phyloP scores from a whole-genome alignment of 139 green algal genomes.

The Picochlorum sp. region DNA sequence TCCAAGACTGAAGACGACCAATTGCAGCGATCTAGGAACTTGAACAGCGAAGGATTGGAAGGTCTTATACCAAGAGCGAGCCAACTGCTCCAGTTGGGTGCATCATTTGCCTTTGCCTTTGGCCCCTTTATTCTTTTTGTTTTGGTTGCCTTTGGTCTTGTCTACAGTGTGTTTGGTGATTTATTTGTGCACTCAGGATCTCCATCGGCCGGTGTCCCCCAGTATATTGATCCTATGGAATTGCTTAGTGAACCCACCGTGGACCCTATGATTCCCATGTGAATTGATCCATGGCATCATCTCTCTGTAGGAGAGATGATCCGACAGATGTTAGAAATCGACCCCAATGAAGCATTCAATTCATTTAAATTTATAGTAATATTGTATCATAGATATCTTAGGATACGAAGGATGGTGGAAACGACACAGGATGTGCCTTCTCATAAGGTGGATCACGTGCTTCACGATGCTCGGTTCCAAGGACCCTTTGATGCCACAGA shows the following conservation, averaged over 20 bases:
- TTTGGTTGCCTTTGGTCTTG: conserved; percentile 29
- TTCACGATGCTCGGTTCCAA: conserved; percentile 19
- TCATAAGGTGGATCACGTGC: too few relatives aligned
- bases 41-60: conserved; percentile 63
- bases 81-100: conserved; percentile 59
- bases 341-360: too few relatives aligned
- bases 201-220: background rate
- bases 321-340: too few relatives aligned
- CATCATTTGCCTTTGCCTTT: conserved; percentile 64
- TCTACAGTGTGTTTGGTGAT: conserved; percentile 47
- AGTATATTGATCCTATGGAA: conserved; percentile 52
- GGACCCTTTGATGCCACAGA: conserved; percentile 53
- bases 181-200: conserved; percentile 54
- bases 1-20: conserved; percentile 30
- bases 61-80: conserved; percentile 50
- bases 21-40: conserved; percentile 29
- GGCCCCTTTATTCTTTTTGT: conserved; percentile 57
- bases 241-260: conserved; percentile 59
- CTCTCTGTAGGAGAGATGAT: too few relatives aligned
- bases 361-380: too few relatives aligned
- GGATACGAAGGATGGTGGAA: too few relatives aligned
- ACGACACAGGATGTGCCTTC: too few relatives aligned
- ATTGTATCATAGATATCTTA: too few relatives aligned
- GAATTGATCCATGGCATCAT: too few relatives aligned
- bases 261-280: conserved; percentile 50